Evolutionary conservation across 768 basidiomycete species (phyloP).

Genomic region (Boletus subcaerulescens): DNA sequence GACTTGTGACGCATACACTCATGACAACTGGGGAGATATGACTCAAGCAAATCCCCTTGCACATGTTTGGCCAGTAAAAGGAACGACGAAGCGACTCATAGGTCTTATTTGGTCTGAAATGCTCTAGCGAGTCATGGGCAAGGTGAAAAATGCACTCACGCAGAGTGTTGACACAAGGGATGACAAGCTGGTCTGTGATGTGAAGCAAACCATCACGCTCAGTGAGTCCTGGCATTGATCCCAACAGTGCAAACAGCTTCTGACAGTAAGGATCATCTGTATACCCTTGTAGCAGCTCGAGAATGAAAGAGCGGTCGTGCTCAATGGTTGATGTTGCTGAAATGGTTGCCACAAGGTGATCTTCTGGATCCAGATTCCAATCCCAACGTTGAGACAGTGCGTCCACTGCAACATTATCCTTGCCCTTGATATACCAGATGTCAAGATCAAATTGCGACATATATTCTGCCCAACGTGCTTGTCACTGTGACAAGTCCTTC

Average conservation of each 20-base stretch:
- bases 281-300: too few relatives aligned
- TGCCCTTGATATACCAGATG: slow-evolving; percentile 22
- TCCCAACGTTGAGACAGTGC: too few relatives aligned
- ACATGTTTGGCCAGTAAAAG: not conserved
- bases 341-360: too few relatives aligned
- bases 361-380: too few relatives aligned
- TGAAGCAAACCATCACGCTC: not conserved
- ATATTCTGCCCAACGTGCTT: slow-evolving; percentile 40
- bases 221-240: too few relatives aligned
- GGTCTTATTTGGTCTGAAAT: not conserved
- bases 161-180: not conserved
- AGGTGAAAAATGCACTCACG: accelerated
- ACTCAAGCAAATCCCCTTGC: not conserved
- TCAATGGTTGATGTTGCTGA: too few relatives aligned
- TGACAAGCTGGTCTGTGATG: not conserved
- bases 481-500: not conserved
- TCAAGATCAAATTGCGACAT: slow-evolving; percentile 35
- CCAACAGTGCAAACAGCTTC: too few relatives aligned
- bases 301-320: too few relatives aligned
- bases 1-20: not conserved
- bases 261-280: too few relatives aligned
- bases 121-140: not conserved
- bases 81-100: not conserved
- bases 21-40: not conserved
- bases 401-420: slow-evolving; percentile 9